A percentile compares a stretch with the other conserved stretches of the same genome.
Conservation (phyloP, 2,329 filamentous ascomycete genomes). For the Aureobasidium subglaciale region DNA sequence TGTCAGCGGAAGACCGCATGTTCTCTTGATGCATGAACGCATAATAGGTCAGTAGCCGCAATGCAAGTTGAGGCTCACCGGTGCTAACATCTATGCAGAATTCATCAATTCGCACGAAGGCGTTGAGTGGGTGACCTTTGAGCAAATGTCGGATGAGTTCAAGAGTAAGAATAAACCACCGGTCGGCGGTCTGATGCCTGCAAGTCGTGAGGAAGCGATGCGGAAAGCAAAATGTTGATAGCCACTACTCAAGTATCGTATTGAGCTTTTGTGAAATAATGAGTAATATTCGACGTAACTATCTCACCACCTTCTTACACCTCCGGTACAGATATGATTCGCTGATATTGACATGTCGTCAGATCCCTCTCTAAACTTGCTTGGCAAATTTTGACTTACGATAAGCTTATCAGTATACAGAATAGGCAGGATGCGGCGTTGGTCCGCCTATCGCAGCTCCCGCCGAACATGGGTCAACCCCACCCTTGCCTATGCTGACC, state of each 20-base stretch:
- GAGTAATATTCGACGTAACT: too few relatives aligned
- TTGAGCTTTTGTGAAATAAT: too few relatives aligned
- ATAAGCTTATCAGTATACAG: neutral
- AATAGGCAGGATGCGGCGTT: neutral
- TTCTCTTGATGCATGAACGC: constrained; percentile 66
- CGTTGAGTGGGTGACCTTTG: constrained; percentile 63
- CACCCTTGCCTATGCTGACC: neutral
- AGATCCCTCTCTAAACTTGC: too few relatives aligned
- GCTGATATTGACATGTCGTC: too few relatives aligned
- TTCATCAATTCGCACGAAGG: constrained; percentile 58
- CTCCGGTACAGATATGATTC: too few relatives aligned
- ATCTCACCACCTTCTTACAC: too few relatives aligned
- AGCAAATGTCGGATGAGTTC: constrained; percentile 65
- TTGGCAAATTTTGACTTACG: neutral
- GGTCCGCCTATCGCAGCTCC: neutral
- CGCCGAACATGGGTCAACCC: neutral
- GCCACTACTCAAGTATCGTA: too few relatives aligned
- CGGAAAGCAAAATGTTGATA: neutral
- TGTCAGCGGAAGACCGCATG: constrained; percentile 64
- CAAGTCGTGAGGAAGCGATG: constrained; percentile 21
- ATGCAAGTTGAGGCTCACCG: neutral
- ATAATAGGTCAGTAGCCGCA: constrained; percentile 25
- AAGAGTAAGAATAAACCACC: constrained; percentile 57
- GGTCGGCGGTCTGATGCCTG: constrained; percentile 55
- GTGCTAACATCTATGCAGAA: constrained; percentile 49